A percentile compares a stretch with the other conserved stretches of the same genome.
These are phyloP conservation scores for Cercospora sp. DNA, from an alignment of 2,329 filamentous ascomycete genomes.

Conservation along the genomic window DNA sequence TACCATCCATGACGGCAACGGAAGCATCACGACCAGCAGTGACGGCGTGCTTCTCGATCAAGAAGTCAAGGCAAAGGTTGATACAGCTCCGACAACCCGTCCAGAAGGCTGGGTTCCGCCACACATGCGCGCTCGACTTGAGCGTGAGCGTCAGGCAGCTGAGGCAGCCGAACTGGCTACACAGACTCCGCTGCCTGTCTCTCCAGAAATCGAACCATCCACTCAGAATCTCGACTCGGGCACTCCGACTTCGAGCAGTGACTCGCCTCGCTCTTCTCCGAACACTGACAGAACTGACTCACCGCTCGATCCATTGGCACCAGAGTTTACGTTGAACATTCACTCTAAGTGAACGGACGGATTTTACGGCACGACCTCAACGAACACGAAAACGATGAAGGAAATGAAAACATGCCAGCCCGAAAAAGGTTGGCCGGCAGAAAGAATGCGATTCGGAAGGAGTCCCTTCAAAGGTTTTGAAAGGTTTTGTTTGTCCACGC, in stretches of 20 bases:
- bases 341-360: background rate
- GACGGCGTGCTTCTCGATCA: background rate
- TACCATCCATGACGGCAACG: slow-evolving; percentile 5
- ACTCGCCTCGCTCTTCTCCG: background rate
- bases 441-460: background rate
- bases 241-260: background rate
- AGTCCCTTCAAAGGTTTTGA: background rate
- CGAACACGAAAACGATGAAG: background rate
- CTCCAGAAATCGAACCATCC: background rate
- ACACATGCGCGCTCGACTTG: slow-evolving; percentile 10
- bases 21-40: slow-evolving; percentile 6
- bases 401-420: background rate
- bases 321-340: background rate
- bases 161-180: background rate
- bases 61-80: background rate
- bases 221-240: background rate
- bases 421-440: background rate
- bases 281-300: background rate
- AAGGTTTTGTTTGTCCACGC: background rate
- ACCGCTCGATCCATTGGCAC: background rate
- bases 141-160: slow-evolving; percentile 6
- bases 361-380: background rate
- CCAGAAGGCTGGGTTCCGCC: slow-evolving; percentile 12
- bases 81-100: background rate
- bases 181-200: background rate